These are phyloP conservation scores for Aspergillus quadricinctus DNA, from an alignment of 2,329 filamentous ascomycete species.

Conservation along the genomic window DNA sequence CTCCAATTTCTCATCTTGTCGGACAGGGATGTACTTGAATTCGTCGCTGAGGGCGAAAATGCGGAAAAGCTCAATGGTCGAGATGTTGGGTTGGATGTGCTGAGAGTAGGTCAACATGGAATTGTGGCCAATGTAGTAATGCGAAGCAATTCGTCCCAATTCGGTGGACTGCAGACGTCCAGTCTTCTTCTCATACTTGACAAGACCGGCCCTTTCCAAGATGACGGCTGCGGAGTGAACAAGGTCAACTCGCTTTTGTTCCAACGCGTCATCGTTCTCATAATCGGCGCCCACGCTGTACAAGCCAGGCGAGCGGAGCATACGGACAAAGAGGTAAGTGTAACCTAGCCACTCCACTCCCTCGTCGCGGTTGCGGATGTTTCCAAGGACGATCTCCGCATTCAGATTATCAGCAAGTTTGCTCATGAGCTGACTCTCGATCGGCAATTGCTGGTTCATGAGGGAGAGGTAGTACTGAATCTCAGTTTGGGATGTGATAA, in stretches of 20 bases:
- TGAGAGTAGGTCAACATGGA: slow-evolving; percentile 98
- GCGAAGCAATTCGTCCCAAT: slow-evolving; percentile 89
- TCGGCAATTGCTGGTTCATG: slow-evolving; percentile 93
- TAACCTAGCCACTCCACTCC: slow-evolving; percentile 99
- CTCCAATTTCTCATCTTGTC: slow-evolving; percentile 96
- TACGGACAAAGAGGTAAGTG: slow-evolving; percentile 95
- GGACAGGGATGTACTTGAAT: slow-evolving; percentile 98
- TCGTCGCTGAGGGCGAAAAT: slow-evolving; percentile 94
- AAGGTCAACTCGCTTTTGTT: slow-evolving; percentile 96
- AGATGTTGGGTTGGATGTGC: slow-evolving; percentile 88
- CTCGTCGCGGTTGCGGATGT: slow-evolving; percentile 85
- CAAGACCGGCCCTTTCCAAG: slow-evolving; percentile 78
- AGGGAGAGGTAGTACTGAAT: slow-evolving; percentile 97
- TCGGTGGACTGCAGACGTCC: slow-evolving; percentile 88
- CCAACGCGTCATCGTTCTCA: slow-evolving; percentile 81
- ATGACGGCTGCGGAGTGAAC: slow-evolving; percentile 89
- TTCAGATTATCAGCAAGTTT: slow-evolving; percentile 94
- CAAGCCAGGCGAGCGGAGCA: slow-evolving; percentile 89
- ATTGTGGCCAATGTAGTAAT: slow-evolving; percentile 95
- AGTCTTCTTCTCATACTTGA: slow-evolving; percentile 93
- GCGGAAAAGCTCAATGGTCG: slow-evolving; percentile 91
- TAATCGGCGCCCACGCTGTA: slow-evolving; percentile 97
- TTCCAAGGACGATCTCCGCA: slow-evolving; percentile 91
- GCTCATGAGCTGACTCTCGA: slow-evolving; percentile 93
- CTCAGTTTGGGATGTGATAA: slow-evolving; percentile 92